Percentiles rank a stretch among this genome's conserved stretches.
Conservation (phyloP, 257 asterid genomes). For the Plantago elongata region DNA sequence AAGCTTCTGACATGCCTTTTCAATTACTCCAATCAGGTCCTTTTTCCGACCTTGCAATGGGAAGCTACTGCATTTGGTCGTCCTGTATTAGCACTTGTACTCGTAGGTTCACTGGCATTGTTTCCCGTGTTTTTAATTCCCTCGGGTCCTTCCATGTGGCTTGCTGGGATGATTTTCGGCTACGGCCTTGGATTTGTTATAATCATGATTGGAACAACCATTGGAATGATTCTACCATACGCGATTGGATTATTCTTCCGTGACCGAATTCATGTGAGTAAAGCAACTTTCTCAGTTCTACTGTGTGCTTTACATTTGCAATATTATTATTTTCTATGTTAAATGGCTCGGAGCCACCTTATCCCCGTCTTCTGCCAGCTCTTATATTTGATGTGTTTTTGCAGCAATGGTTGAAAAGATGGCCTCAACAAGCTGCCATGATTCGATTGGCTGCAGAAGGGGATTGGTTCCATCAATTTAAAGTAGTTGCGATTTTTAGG, state of each 20-base stretch:
- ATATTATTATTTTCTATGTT: not conserved
- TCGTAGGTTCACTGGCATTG: constrained; percentile 72
- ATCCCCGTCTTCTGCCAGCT: not conserved
- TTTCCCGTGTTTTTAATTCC: constrained; percentile 83
- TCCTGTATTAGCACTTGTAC: constrained; percentile 68
- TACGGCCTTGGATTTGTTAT: constrained; percentile 83
- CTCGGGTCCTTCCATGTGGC: constrained; percentile 98
- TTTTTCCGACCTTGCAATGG: constrained; percentile 77
- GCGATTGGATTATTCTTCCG: constrained; percentile 72
- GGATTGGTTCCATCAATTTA: constrained; percentile 81
- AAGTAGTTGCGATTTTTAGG: constrained; percentile 79
- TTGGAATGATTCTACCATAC: constrained; percentile 83
- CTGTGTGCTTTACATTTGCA: not conserved
- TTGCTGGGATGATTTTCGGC: constrained; percentile 95
- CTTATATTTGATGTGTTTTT: constrained; percentile 10
- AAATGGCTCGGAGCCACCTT: constrained; percentile 16
- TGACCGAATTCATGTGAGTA: constrained; percentile 70
- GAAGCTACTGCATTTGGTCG: constrained; percentile 92
- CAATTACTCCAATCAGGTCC: constrained; percentile 46
- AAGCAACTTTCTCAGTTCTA: not conserved
- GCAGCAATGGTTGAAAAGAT: constrained; percentile 88
- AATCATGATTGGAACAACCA: constrained; percentile 82
- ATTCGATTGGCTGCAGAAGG: constrained; percentile 88
- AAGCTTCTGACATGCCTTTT: not conserved
- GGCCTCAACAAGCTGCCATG: constrained; percentile 87